These are phyloP conservation scores for Talaromyces albobiverticillius DNA, from an alignment of 2,329 filamentous ascomycete genomes.

Conservation along the genomic window DNA sequence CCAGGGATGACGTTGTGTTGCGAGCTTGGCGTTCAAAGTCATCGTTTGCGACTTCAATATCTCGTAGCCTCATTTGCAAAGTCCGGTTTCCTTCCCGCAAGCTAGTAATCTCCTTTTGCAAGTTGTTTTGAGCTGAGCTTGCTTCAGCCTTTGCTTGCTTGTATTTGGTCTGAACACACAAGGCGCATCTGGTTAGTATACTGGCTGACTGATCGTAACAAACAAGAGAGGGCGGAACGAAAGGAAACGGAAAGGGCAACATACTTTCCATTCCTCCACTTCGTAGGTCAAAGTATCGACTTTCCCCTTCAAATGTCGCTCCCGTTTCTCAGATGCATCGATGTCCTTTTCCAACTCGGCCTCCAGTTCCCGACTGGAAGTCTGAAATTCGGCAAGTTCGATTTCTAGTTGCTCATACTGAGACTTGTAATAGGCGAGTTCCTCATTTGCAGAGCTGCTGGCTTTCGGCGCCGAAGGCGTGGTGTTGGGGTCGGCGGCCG, in stretches of 20 bases:
- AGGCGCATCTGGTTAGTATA: slow-evolving; percentile 2
- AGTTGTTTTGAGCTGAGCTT: slow-evolving; percentile 73
- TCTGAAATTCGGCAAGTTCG: slow-evolving; percentile 89
- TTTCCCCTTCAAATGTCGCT: slow-evolving; percentile 80
- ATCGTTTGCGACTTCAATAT: slow-evolving; percentile 97
- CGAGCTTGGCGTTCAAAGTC: slow-evolving; percentile 96
- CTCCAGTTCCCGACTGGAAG: slow-evolving; percentile 91
- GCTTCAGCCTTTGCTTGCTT: slow-evolving; percentile 91
- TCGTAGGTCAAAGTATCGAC: slow-evolving; percentile 81
- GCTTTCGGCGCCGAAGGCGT: slow-evolving; percentile 37
- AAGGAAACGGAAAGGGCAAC: too few species aligned
- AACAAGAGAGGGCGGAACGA: too few species aligned
- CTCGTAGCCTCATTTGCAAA: slow-evolving; percentile 77
- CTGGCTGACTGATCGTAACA: too few species aligned
- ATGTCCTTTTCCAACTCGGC: slow-evolving; percentile 94
- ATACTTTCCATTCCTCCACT: slow-evolving; percentile 97
- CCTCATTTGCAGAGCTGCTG: slow-evolving; percentile 59
- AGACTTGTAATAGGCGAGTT: slow-evolving; percentile 89
- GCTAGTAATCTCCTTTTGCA: slow-evolving; percentile 94
- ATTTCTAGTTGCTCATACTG: slow-evolving; percentile 92
- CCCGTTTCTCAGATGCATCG: slow-evolving; percentile 89
- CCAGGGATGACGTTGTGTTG: slow-evolving; percentile 90
- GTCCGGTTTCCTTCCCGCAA: slow-evolving; percentile 81
- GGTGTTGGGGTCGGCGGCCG: slow-evolving; percentile 34
- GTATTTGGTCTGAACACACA: slow-evolving; percentile 71